Conservation (phyloP, 495 filamentous ascomycete species). For the Neurospora pannonica region DNA sequence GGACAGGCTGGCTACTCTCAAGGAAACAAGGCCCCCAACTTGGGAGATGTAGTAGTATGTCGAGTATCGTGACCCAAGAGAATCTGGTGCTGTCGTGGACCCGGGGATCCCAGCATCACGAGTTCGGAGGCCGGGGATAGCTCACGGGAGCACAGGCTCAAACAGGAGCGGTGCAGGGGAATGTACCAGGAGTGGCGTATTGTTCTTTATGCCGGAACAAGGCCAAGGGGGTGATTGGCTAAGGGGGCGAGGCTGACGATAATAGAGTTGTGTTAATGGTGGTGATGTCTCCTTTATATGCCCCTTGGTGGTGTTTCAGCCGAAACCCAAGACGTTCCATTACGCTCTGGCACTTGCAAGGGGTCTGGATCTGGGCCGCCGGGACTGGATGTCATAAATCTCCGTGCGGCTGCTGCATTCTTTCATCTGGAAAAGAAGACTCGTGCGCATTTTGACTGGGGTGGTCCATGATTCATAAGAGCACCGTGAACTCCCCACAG, state of each 20-base stretch:
- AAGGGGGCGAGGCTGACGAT: constrained; percentile 23
- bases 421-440: not conserved
- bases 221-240: constrained; percentile 15
- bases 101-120: constrained; percentile 4
- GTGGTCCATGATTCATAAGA: not conserved
- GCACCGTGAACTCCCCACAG: not conserved
- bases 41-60: not conserved
- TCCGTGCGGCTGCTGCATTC: not conserved
- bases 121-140: constrained; percentile 6
- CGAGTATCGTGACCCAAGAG: not conserved
- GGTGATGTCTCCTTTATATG: constrained; percentile 2
- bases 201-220: constrained; percentile 17
- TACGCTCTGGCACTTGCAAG: constrained; percentile 3
- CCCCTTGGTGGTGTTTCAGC: constrained; percentile 26
- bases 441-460: not conserved
- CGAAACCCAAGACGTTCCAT: constrained; percentile 28
- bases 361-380: not conserved
- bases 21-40: not conserved
- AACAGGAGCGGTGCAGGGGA: constrained; percentile 23
- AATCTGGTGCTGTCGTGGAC: not conserved
- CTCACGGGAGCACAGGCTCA: constrained; percentile 22
- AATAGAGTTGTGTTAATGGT: constrained; percentile 1
- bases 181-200: constrained; percentile 12
- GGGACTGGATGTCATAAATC: not conserved
- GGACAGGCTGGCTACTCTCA: not conserved